Evolutionary conservation across 139 green algal genomes (phyloP).

Genomic region (Ettlia oleoabundans): DNA sequence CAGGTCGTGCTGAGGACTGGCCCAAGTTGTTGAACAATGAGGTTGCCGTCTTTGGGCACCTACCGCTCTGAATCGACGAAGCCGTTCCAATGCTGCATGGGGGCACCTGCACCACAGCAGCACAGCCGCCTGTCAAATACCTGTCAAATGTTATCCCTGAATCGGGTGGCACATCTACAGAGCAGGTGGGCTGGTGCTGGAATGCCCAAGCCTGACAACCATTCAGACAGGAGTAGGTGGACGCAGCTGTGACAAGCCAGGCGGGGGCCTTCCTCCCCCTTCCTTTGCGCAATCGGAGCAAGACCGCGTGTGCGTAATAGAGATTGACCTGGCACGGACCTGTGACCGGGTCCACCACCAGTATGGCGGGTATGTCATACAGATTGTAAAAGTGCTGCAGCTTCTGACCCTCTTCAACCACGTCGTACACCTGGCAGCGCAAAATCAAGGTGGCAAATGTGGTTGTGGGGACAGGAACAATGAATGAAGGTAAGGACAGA

Average conservation of each 20-base stretch:
- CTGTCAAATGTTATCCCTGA: neutral
- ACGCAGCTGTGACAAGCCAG: no score
- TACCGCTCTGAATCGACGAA: constrained; percentile 76
- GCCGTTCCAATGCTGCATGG: constrained; percentile 68
- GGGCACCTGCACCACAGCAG: constrained; percentile 44
- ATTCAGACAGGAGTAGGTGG: no score
- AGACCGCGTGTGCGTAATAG: neutral
- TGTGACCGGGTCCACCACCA: constrained; percentile 85
- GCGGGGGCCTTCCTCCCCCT: no score
- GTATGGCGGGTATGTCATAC: constrained; percentile 59
- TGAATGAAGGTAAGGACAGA: neutral
- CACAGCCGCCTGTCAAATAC: neutral
- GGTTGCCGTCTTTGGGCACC: no score
- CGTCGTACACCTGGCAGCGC: constrained; percentile 48
- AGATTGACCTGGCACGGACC: neutral
- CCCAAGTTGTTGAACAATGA: no score
- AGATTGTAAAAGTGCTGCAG: constrained; percentile 71
- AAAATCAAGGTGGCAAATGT: neutral
- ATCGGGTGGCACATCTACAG: neutral
- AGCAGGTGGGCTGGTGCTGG: no score
- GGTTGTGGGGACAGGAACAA: neutral
- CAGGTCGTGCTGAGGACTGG: neutral
- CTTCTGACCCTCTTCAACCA: constrained; percentile 55
- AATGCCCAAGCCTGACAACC: no score
- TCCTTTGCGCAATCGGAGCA: no score